phyloP scores from a whole-genome alignment of 164 flowering plant genomes.

The Stephania japonica region DNA sequence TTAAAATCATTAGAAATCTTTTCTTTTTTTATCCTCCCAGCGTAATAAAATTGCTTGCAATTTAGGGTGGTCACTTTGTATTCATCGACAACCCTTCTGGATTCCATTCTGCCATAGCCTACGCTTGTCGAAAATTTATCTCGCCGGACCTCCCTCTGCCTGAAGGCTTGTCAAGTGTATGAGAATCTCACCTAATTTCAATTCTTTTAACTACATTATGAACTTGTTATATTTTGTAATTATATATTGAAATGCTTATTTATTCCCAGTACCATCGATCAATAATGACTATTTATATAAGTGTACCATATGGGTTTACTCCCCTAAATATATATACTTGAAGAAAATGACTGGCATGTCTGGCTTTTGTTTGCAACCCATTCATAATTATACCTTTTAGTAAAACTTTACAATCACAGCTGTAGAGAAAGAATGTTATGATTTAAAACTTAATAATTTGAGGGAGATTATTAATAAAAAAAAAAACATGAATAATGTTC shows the following conservation, averaged over 20 bases:
- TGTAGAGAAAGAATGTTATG: no score
- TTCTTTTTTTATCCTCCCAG: no score
- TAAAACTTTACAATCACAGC: no score
- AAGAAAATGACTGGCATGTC: no score
- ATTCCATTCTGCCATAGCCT: constrained; percentile 72
- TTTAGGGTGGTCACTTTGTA: constrained; percentile 80
- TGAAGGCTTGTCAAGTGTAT: constrained; percentile 31
- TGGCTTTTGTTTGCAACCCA: no score
- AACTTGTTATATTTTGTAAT: neutral
- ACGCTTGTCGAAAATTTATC: constrained; percentile 70
- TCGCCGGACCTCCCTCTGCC: constrained; percentile 41
- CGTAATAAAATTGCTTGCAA: neutral
- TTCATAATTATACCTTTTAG: no score
- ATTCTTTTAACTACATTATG: neutral
- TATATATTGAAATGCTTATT: neutral
- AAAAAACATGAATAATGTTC: neutral
- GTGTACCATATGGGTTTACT: no score
- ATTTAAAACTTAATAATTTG: no score
- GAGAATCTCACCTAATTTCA: neutral
- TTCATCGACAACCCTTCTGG: constrained; percentile 70
- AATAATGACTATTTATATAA: neutral
- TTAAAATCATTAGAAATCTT: no score
- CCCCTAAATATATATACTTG: no score
- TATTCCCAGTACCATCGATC: neutral
- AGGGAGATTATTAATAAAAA: neutral